Evolutionary conservation across 1,284 basidiomycete genomes (phyloP), one percentile per base, ranked within the genome.

Genomic region (Apiotrichum akiyoshidainum): DNA sequence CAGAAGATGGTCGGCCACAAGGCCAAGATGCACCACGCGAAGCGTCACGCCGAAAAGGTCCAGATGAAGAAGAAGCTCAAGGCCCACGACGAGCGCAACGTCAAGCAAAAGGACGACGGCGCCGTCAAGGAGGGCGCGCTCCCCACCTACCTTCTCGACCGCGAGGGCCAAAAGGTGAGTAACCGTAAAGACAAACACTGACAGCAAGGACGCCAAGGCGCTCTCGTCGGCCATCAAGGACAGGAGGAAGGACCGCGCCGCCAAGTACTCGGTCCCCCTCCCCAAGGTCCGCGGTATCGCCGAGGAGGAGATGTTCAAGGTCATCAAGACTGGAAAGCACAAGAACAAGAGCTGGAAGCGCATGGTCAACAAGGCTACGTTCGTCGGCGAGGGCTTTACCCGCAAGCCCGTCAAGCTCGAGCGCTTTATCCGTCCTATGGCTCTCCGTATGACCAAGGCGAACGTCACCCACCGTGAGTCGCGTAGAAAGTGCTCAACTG

Each of bases 271-370:
- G 31, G 96, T 99, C 2, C 96, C 95, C 4, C 75, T 99, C 63
- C 95, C 96, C 51, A 96, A 95, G 79, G 96, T 99, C 54, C 83
- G 95, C 57, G 96, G 96, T 47, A 98, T 99, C 68, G 94, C 95
- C 19, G 96, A 99, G 78, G 96, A 99, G 72, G 96, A 99, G 82
- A 96, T 95, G 86, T 99, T 99, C 85, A 98, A 96, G 83, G 96
- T 99, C 39, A 84, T 99, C 84, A 92, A 94, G 82, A 95, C 95
- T 0, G 96, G 96, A 57, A 98, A 98, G 83, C 89, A 86, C 74
- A 98, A 95, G 82, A 86, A 85, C 75, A 99, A 99, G 80, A 85
- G 89, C 31, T 99, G 96, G 96, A 99, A 99, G 82, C 86, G 96
- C 67, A 98, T 99, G 95, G 92, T 99, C 65, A 97, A 94, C 66